Conservation (phyloP, 495 filamentous ascomycete genomes). For the Hamigera avellanea region DNA sequence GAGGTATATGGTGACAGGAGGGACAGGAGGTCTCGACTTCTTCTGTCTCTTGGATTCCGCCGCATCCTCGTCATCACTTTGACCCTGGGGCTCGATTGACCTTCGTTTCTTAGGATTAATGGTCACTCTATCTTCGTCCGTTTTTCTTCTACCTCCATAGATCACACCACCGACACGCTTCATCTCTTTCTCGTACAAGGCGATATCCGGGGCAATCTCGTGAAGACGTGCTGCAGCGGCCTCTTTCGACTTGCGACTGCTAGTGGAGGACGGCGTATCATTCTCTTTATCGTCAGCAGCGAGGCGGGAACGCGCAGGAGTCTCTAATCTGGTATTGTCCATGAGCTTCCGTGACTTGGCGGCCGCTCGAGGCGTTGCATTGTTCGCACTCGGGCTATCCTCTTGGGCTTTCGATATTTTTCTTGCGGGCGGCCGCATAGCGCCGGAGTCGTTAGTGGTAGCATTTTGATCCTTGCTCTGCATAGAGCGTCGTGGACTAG, state of each 20-base stretch:
- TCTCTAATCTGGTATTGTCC: slow-evolving; percentile 23
- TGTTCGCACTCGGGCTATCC: slow-evolving; percentile 6
- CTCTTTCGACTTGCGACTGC: slow-evolving; percentile 78
- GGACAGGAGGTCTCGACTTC: slow-evolving; percentile 47
- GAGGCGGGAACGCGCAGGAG: slow-evolving; percentile 33
- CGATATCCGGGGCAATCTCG: slow-evolving; percentile 67
- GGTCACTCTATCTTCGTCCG: slow-evolving; percentile 31
- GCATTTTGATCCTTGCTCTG: slow-evolving; percentile 26
- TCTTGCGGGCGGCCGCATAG: slow-evolving; percentile 11
- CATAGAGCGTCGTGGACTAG: slow-evolving; percentile 18
- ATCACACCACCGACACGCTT: slow-evolving; percentile 77
- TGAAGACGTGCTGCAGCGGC: slow-evolving; percentile 67
- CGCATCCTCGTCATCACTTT: slow-evolving; percentile 42
- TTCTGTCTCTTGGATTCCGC: slow-evolving; percentile 50
- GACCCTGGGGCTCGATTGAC: slow-evolving; percentile 29
- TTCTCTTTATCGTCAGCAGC: slow-evolving; percentile 64
- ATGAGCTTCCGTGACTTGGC: slow-evolving; percentile 18
- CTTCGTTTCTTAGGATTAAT: slow-evolving; percentile 25
- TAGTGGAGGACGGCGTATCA: slow-evolving; percentile 65
- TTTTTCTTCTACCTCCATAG: slow-evolving; percentile 54
- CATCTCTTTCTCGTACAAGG: slow-evolving; percentile 84
- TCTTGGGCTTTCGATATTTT: slow-evolving; percentile 8
- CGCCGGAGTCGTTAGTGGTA: slow-evolving; percentile 1
- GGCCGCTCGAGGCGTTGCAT: slow-evolving; percentile 17
- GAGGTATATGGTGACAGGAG: slow-evolving; percentile 56